Conservation (phyloP, 305 asterid species). For the Coffea humblotiana region DNA sequence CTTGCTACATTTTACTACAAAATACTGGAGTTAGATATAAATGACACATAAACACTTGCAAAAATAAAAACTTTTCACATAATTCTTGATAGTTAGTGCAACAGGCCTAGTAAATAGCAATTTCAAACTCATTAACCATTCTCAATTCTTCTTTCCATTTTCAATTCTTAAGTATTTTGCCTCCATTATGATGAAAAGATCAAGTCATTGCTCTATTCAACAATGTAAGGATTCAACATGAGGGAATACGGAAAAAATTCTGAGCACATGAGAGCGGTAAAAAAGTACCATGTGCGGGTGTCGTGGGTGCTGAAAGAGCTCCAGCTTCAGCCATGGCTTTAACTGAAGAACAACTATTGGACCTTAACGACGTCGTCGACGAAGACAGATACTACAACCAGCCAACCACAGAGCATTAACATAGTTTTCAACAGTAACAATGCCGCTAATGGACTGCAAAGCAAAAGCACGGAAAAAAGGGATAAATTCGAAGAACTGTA, state of each 20-base stretch:
- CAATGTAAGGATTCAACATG: background rate
- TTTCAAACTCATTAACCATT: background rate
- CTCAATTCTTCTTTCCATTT: background rate
- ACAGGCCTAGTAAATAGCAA: background rate
- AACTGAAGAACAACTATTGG: slow-evolving; percentile 36
- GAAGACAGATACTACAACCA: slow-evolving; percentile 28
- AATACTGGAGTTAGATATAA: background rate
- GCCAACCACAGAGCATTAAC: slow-evolving; percentile 1
- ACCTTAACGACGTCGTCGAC: slow-evolving; percentile 25
- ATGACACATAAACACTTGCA: background rate
- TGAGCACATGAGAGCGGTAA: slow-evolving; percentile 17
- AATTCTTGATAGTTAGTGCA: background rate
- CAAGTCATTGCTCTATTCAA: background rate
- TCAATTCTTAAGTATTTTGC: background rate
- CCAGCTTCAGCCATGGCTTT: slow-evolving; percentile 83
- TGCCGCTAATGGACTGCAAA: background rate
- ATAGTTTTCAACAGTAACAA: background rate
- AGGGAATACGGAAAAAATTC: background rate
- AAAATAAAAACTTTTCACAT: background rate
- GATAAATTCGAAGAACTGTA: background rate
- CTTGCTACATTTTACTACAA: background rate
- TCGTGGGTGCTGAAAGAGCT: slow-evolving; percentile 39
- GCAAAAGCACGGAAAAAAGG: background rate
- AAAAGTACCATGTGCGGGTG: slow-evolving; percentile 37
- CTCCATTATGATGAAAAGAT: background rate